Evolutionary conservation across 2,329 filamentous ascomycete genomes (phyloP), one percentile per base, ranked within the genome.

Genomic region (Colletotrichum agaves): DNA sequence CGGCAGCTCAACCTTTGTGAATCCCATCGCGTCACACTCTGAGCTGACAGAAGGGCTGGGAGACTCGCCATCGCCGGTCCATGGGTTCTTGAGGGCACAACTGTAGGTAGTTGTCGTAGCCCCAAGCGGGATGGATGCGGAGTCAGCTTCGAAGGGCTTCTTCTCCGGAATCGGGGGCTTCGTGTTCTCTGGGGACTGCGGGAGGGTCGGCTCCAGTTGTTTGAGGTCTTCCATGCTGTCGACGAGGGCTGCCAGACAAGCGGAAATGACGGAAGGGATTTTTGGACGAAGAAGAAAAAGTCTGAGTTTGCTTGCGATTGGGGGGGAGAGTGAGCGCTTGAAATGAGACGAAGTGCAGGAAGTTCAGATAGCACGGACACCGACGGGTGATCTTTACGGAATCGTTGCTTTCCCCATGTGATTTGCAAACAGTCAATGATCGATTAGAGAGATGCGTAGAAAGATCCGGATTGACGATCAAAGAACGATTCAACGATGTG

Each of bases 171-270:
- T 6, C 8, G 35, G 41, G n/a, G 65, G 55, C 1, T 17, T 50
- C 15, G n/a, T n/a, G 13, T 17, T 35, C 31, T 61, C 27, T 33
- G 33, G 39, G 10, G 31, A 11, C 1, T 43, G 47, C 41, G 55
- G 23, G 12, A 65, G 19, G 62, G 10, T 37, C 37, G 55, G 39
- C 2, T 49, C 41, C 15, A 56, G 21, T 21, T 31, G 23, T 60
- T 46, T 65, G 60, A 68, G 27, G n/a, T 69, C 67, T 31, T 72
- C 69, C 72, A 73, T 73, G 37, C 31, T 41, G 43, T 49, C 35
- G 23, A 47, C 55, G 3, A 7, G 39, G 27, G 33, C 27, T 62
- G 35, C 43, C 17, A 4, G 46, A 12, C 44, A 31, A 12, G 27
- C 52, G 60, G 64, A 15, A 67, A 33, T 12, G 8, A 50, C 50